These are phyloP conservation scores for Lactarius trivialis DNA, from an alignment of 768 basidiomycete genomes.

Conservation along the genomic window DNA sequence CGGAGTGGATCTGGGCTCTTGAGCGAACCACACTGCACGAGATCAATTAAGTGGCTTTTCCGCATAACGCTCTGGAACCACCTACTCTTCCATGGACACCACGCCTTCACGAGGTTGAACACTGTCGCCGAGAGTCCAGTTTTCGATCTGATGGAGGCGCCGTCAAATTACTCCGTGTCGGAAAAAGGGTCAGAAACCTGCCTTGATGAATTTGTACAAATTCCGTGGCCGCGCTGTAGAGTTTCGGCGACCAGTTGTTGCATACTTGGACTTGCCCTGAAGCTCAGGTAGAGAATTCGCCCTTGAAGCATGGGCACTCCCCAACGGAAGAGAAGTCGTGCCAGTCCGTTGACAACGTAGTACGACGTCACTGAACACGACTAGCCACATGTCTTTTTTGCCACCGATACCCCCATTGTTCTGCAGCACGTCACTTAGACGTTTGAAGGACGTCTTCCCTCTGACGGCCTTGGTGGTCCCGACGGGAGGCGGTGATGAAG, in stretches of 20 bases:
- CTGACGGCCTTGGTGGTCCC: conserved; percentile 52
- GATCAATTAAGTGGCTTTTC: conserved; percentile 10
- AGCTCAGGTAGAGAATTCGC: conserved; percentile 78
- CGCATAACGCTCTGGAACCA: conserved; percentile 16
- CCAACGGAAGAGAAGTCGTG: conserved; percentile 76
- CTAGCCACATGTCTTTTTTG: conserved; percentile 89
- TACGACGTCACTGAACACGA: conserved; percentile 93
- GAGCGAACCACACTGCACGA: conserved; percentile 59
- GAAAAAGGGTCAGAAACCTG: conserved; percentile 29
- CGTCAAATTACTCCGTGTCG: conserved; percentile 9
- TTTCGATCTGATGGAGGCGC: conserved; percentile 56
- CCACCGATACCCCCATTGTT: conserved; percentile 47
- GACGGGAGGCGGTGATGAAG: conserved; percentile 31
- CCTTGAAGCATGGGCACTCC: conserved; percentile 57
- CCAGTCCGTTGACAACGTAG: conserved; percentile 88
- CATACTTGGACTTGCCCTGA: conserved; percentile 79
- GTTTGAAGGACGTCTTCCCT: conserved; percentile 82
- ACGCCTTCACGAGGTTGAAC: conserved; percentile 73
- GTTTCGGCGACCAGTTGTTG: conserved; percentile 69
- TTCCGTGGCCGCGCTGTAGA: conserved; percentile 81
- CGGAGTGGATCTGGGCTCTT: conserved; percentile 49
- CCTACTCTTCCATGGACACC: conserved; percentile 88
- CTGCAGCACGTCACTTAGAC: conserved; percentile 83
- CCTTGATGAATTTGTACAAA: conserved; percentile 90
- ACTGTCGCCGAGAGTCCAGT: conserved; percentile 76